Conservation (phyloP, 371 early-diverging fungal species). For the Rhizopus arrhizus region DNA sequence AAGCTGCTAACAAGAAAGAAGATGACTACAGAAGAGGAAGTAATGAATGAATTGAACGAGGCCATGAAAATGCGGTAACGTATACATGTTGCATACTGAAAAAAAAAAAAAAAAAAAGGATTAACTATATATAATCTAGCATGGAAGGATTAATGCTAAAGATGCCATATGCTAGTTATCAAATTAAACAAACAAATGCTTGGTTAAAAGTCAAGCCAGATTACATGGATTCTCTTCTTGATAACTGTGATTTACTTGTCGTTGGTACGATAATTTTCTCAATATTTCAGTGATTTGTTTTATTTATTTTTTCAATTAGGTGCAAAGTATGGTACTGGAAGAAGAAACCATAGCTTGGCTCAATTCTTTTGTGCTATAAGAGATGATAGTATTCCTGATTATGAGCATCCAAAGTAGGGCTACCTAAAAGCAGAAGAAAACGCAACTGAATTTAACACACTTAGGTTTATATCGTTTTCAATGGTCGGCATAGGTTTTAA, state of each 20-base stretch:
- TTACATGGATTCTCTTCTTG: conserved; percentile 67
- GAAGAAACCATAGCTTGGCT: conserved; percentile 60
- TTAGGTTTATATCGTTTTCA: conserved; percentile 62
- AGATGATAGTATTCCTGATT: conserved; percentile 49
- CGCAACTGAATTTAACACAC: not conserved
- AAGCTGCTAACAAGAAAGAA: conserved; percentile 55
- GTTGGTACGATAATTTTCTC: conserved; percentile 56
- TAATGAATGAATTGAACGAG: conserved; percentile 59
- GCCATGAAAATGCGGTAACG: conserved; percentile 54
- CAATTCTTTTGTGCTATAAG: conserved; percentile 71
- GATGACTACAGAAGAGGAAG: conserved; percentile 58
- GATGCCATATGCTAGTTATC: conserved; percentile 61
- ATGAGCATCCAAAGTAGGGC: conserved; percentile 29
- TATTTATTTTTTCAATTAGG: conserved; percentile 21
- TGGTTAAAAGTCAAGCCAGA: conserved; percentile 85
- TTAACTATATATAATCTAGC: conserved; percentile 15
- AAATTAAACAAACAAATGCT: conserved; percentile 49
- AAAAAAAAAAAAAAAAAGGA: too few relatives aligned
- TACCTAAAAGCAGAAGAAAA: not conserved
- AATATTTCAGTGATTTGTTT: not conserved
- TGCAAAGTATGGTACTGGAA: conserved; percentile 65
- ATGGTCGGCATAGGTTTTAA: conserved; percentile 74
- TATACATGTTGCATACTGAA: not conserved
- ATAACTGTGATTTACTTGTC: conserved; percentile 73
- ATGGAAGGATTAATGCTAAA: conserved; percentile 74